Evolutionary conservation across 2,329 filamentous ascomycete genomes (phyloP).

Genomic region (Sporothrix schenckii): DNA sequence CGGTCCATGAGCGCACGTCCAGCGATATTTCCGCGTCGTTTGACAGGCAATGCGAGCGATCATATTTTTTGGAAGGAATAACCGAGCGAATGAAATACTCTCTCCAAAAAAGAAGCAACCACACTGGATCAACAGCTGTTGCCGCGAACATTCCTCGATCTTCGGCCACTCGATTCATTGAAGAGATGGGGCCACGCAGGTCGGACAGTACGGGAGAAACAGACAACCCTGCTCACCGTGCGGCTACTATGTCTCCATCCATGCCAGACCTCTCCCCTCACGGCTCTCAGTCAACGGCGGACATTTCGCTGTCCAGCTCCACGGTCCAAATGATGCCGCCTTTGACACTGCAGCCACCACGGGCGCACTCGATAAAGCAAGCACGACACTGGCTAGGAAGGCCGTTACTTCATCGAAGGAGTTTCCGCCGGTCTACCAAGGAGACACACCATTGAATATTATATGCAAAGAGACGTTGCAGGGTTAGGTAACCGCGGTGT

Average conservation of each 20-base stretch:
- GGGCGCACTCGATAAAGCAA: neutral
- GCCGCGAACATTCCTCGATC: neutral
- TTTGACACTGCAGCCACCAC: neutral
- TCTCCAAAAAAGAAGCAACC: neutral
- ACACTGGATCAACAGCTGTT: neutral
- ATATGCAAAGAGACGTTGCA: neutral
- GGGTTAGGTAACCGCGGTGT: neutral
- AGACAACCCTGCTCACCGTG: neutral
- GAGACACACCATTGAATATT: slow-evolving; percentile 5
- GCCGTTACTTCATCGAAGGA: slow-evolving; percentile 21
- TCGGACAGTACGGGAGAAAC: no score
- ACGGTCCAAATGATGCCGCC: slow-evolving; percentile 40
- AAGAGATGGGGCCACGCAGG: neutral
- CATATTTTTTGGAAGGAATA: neutral
- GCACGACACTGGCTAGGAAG: slow-evolving; percentile 24
- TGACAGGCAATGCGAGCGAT: neutral
- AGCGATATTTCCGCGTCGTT: neutral
- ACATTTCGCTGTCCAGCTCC: neutral
- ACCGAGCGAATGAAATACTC: neutral
- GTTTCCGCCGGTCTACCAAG: neutral
- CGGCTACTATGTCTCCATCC: neutral
- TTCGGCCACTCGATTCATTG: slow-evolving; percentile 8
- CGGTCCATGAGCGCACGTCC: neutral
- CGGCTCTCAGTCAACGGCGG: neutral
- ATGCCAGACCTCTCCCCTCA: neutral